phyloP scores from a whole-genome alignment of 164 flowering plant genomes.

The Chimonanthus praecox region DNA sequence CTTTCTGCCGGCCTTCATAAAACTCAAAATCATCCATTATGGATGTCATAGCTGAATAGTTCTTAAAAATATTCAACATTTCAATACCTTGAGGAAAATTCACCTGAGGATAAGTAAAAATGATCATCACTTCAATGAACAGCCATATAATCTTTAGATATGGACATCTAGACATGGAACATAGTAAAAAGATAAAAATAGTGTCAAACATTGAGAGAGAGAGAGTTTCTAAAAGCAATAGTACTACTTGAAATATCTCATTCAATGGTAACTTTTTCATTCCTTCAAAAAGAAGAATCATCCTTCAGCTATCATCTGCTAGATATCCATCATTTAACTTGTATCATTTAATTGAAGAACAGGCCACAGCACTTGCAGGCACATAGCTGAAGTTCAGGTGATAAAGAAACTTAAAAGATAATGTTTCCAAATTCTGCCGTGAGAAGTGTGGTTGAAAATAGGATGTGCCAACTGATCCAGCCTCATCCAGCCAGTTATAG shows the following conservation, averaged over 20 bases:
- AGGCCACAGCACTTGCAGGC: too few species aligned
- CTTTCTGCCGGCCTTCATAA: constrained; percentile 77
- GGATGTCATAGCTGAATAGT: constrained; percentile 49
- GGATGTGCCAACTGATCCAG: too few species aligned
- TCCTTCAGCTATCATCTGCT: too few species aligned
- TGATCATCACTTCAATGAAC: not conserved
- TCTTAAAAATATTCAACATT: constrained; percentile 68
- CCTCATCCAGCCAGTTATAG: too few species aligned
- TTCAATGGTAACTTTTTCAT: not conserved
- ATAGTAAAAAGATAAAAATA: not conserved
- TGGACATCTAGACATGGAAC: too few species aligned
- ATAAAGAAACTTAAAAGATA: too few species aligned
- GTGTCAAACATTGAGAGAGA: not conserved
- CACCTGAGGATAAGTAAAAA: constrained; percentile 27
- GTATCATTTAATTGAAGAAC: too few species aligned
- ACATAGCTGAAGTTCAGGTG: too few species aligned
- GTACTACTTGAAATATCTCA: not conserved
- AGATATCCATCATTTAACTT: too few species aligned
- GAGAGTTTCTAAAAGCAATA: not conserved
- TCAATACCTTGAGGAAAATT: constrained; percentile 58
- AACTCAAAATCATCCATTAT: constrained; percentile 80
- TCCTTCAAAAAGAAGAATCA: too few species aligned
- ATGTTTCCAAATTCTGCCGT: too few species aligned
- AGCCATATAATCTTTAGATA: not conserved
- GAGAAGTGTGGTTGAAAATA: too few species aligned